These are phyloP conservation scores for Ceratobasidium papillatum DNA, from an alignment of 1,284 basidiomycete genomes.

Conservation along the genomic window DNA sequence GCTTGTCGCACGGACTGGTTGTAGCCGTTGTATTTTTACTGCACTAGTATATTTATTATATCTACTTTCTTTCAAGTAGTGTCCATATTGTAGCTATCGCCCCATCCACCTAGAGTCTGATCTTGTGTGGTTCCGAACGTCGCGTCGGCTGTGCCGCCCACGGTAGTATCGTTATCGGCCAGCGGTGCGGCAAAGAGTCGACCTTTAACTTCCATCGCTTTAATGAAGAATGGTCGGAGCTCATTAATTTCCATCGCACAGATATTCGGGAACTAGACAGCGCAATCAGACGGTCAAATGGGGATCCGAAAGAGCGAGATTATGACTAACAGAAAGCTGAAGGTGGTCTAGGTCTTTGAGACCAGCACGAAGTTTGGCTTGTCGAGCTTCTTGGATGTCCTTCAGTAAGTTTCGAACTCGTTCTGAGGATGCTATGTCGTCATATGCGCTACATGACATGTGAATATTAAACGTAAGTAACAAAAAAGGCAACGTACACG, in stretches of 20 bases:
- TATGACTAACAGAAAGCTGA: conserved; percentile 74
- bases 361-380: conserved; percentile 91
- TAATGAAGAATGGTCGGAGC: conserved; percentile 87
- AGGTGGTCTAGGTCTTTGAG: conserved; percentile 75
- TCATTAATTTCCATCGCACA: conserved; percentile 93
- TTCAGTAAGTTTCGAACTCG: conserved; percentile 86
- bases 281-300: background rate
- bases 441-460: conserved; percentile 76
- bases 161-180: conserved; percentile 17
- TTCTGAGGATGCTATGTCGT: conserved; percentile 86
- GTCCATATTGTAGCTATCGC: conserved; percentile 21
- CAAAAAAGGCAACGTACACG: conserved; percentile 65
- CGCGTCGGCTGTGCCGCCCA: conserved; percentile 24
- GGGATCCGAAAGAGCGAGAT: background rate
- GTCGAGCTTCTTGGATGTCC: conserved; percentile 92
- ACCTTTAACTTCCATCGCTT: conserved; percentile 75
- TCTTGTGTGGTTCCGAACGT: conserved; percentile 7
- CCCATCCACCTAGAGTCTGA: conserved; percentile 12
- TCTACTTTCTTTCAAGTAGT: background rate
- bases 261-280: conserved; percentile 79
- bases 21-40: conserved; percentile 22
- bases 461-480: background rate
- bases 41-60: conserved; percentile 5
- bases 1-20: background rate
- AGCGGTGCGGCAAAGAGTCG: conserved; percentile 42